A percentile compares a stretch with the other conserved stretches of the same genome.
phyloP scores from a whole-genome alignment of 2,329 filamentous ascomycete species.

The Colletotrichum sp. region DNA sequence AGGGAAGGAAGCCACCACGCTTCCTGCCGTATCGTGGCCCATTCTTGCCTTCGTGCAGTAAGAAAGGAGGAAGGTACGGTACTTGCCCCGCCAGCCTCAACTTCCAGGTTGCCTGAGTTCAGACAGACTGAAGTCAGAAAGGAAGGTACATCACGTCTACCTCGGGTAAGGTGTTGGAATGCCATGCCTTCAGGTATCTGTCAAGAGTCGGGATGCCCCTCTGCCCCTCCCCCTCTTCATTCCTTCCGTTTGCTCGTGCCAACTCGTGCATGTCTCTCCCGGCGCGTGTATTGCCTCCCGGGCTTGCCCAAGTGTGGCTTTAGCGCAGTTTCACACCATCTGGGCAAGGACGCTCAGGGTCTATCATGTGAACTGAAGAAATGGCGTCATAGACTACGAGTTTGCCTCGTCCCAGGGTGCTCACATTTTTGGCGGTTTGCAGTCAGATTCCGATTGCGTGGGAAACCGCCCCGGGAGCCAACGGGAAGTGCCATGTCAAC shows the following conservation, averaged over 20 bases:
- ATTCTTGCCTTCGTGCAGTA: background rate
- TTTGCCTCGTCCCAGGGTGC: background rate
- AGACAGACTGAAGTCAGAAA: background rate
- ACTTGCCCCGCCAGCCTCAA: constrained; percentile 2
- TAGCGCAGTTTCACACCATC: constrained; percentile 21
- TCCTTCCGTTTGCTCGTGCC: background rate
- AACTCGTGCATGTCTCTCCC: constrained; percentile 1
- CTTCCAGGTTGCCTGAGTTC: background rate
- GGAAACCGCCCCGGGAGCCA: background rate
- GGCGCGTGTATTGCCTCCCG: constrained; percentile 2
- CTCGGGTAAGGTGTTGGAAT: background rate
- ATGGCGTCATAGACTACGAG: constrained; percentile 20
- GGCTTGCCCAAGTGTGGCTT: constrained; percentile 6
- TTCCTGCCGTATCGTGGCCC: constrained; percentile 1
- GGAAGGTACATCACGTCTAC: background rate
- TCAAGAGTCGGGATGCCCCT: background rate
- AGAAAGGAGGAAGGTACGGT: constrained; percentile 2
- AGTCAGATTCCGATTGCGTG: background rate
- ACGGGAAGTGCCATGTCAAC: constrained; percentile 1
- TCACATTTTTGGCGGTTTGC: background rate
- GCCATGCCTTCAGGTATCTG: background rate
- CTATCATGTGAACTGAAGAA: constrained; percentile 21
- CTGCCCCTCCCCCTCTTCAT: constrained; percentile 8
- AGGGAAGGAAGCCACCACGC: background rate
- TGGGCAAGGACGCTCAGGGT: constrained; percentile 19